Conservation (phyloP, 306 rosid genomes). For the Cucumis hystrix region DNA sequence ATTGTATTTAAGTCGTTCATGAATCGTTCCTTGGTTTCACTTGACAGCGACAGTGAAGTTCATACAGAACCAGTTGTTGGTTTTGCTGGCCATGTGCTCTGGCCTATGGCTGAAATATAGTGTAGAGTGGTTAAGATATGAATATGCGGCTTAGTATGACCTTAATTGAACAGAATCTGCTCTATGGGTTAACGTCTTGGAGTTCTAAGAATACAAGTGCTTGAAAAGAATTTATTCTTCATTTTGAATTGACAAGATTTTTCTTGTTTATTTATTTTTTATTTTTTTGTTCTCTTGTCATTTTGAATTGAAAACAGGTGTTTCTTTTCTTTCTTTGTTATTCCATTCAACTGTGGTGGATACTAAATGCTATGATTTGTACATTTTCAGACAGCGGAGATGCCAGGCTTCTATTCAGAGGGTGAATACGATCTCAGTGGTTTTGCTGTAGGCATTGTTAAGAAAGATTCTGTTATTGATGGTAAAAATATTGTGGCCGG, state of each 20-base stretch:
- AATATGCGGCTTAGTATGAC: neutral
- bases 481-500: constrained; percentile 67
- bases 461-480: constrained; percentile 58
- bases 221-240: neutral
- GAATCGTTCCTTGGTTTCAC: neutral
- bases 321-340: neutral
- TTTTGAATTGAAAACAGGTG: neutral
- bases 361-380: constrained; percentile 2
- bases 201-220: too few relatives aligned
- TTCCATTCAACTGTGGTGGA: neutral
- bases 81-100: neutral
- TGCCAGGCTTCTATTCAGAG: constrained; percentile 83
- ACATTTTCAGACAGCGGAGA: constrained; percentile 76
- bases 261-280: neutral
- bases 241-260: neutral
- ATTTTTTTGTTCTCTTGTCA: neutral
- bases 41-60: neutral
- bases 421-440: constrained; percentile 96
- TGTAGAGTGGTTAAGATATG: neutral
- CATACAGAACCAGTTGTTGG: neutral
- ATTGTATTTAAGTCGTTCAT: neutral
- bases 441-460: constrained; percentile 77
- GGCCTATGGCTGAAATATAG: neutral
- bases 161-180: too few relatives aligned
- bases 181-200: too few relatives aligned